These are phyloP conservation scores for Phytophthora syringae DNA, from an alignment of 352 stramenopile genomes.

Conservation along the genomic window DNA sequence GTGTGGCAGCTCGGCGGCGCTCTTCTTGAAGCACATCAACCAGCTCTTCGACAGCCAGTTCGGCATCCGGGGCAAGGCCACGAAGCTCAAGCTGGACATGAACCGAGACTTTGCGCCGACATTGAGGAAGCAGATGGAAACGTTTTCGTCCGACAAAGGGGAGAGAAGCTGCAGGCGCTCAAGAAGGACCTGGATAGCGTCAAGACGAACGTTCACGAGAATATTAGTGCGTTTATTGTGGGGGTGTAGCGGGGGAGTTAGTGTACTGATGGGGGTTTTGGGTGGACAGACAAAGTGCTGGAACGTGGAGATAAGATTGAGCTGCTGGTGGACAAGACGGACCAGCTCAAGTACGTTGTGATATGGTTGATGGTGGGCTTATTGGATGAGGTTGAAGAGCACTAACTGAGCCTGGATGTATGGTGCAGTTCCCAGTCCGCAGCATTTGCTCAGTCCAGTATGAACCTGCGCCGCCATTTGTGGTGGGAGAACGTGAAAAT, in stretches of 20 bases:
- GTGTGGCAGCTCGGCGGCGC: conserved; percentile 62
- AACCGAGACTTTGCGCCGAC: conserved; percentile 85
- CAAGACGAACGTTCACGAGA: conserved; percentile 82
- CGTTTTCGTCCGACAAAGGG: conserved; percentile 78
- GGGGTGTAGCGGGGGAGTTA: not conserved
- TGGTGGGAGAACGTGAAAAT: conserved; percentile 92
- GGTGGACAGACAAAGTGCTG: conserved; percentile 71
- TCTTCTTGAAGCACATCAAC: conserved; percentile 89
- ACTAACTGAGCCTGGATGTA: conserved; percentile 12
- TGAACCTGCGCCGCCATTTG: conserved; percentile 75
- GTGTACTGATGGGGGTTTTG: conserved; percentile 3
- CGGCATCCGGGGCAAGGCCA: conserved; percentile 86
- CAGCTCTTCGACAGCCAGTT: conserved; percentile 88
- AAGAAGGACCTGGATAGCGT: conserved; percentile 85
- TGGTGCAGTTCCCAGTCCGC: conserved; percentile 70
- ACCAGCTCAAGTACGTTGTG: conserved; percentile 77
- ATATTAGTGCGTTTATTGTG: conserved; percentile 66
- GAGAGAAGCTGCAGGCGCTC: conserved; percentile 79
- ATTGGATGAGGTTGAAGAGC: not conserved
- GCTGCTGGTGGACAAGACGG: conserved; percentile 86
- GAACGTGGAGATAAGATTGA: conserved; percentile 91
- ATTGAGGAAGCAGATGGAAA: conserved; percentile 90
- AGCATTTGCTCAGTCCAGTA: conserved; percentile 86
- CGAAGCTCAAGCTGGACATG: conserved; percentile 89
- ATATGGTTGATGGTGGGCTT: not conserved